These are phyloP conservation scores for Fusarium stilboides DNA, from an alignment of 2,329 filamentous ascomycete species.

Conservation along the genomic window DNA sequence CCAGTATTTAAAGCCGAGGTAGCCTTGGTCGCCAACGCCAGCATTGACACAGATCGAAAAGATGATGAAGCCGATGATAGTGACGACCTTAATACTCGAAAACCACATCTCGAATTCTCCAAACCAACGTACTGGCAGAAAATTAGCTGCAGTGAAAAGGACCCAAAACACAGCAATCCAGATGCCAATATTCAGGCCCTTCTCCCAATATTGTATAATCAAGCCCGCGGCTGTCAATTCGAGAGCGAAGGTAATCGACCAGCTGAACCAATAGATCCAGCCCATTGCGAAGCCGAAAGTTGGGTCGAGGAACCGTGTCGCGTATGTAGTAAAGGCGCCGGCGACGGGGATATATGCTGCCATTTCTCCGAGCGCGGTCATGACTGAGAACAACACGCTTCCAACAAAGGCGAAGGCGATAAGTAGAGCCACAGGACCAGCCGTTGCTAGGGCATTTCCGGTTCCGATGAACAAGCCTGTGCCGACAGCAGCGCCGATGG, in stretches of 20 bases:
- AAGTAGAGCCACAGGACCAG: slow-evolving; percentile 30
- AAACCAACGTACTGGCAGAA: slow-evolving; percentile 70
- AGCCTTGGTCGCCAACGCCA: slow-evolving; percentile 67
- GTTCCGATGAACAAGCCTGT: slow-evolving; percentile 72
- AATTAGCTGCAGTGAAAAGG: slow-evolving; percentile 69
- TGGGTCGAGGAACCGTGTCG: slow-evolving; percentile 66
- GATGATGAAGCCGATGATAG: slow-evolving; percentile 71
- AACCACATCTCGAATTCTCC: slow-evolving; percentile 76
- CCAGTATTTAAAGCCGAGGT: slow-evolving; percentile 59
- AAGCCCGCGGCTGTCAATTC: slow-evolving; percentile 72
- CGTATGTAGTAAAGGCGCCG: slow-evolving; percentile 69
- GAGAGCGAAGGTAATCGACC: slow-evolving; percentile 70
- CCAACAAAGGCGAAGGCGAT: slow-evolving; percentile 35
- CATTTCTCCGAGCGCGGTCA: slow-evolving; percentile 66
- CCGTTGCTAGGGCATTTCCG: slow-evolving; percentile 22
- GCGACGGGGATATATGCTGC: slow-evolving; percentile 68
- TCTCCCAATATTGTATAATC: slow-evolving; percentile 73
- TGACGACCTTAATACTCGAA: slow-evolving; percentile 71
- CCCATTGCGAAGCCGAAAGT: slow-evolving; percentile 70
- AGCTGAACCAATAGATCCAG: slow-evolving; percentile 76
- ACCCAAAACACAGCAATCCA: slow-evolving; percentile 73
- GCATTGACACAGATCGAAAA: slow-evolving; percentile 63
- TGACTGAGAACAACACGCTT: slow-evolving; percentile 20
- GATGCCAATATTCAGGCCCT: slow-evolving; percentile 65
- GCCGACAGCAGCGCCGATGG: slow-evolving; percentile 68